Conservation (phyloP, 305 asterid genomes). For the Fraxinus floribunda region DNA sequence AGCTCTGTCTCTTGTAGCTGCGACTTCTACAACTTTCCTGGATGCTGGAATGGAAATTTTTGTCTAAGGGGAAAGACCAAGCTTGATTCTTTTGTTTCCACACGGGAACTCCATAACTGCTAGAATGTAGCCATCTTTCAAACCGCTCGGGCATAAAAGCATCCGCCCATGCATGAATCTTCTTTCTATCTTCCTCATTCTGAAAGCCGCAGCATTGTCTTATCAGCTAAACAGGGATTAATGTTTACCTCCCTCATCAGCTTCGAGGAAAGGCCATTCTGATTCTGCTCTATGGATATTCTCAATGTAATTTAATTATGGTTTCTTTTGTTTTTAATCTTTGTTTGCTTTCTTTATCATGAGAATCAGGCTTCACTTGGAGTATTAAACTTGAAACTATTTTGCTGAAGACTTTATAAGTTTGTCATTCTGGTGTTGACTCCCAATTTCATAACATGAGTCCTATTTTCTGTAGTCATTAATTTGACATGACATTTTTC, state of each 20-base stretch:
- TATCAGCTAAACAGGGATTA: not conserved
- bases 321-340: not conserved
- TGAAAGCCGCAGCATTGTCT: not conserved
- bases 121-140: not conserved
- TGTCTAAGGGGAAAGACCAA: not conserved
- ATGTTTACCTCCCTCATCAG: not conserved
- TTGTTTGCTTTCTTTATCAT: conserved; percentile 15
- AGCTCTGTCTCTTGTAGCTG: not conserved
- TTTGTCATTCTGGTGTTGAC: not conserved
- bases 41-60: not conserved
- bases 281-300: not conserved
- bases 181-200: not conserved
- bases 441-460: not conserved
- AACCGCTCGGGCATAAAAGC: not conserved
- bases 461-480: conserved; percentile 16
- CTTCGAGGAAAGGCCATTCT: conserved; percentile 11
- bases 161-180: not conserved
- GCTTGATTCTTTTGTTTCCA: not conserved
- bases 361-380: conserved; percentile 8
- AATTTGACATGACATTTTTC: conserved; percentile 31
- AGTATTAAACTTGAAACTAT: conserved; percentile 20
- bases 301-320: not conserved
- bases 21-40: not conserved
- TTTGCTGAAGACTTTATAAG: not conserved
- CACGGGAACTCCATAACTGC: not conserved